These are phyloP conservation scores for Leucocoprinus birnbaumii DNA, from an alignment of 768 basidiomycete genomes.

Conservation along the genomic window DNA sequence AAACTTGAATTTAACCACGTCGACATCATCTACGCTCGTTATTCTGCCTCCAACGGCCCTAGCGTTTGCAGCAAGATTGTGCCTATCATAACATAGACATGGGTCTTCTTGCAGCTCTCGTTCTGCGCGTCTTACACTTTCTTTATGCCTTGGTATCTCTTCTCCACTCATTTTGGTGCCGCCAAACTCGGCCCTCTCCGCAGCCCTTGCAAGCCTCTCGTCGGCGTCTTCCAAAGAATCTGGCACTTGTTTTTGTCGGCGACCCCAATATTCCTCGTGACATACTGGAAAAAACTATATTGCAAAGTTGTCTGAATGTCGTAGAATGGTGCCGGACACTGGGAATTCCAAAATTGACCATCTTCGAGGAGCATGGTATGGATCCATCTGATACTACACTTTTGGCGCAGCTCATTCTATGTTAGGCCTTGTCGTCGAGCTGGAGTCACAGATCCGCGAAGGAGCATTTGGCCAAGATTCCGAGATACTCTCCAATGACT, in stretches of 20 bases:
- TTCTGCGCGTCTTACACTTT: constrained; percentile 56
- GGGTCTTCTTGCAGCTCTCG: constrained; percentile 42
- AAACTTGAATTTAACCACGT: constrained; percentile 15
- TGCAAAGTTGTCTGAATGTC: constrained; percentile 50
- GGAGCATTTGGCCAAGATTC: neutral
- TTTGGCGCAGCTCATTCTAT: neutral
- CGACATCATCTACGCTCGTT: neutral
- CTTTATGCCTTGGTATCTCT: constrained; percentile 46
- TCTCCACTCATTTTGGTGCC: constrained; percentile 37
- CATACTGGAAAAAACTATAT: constrained; percentile 37
- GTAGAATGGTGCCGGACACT: constrained; percentile 60
- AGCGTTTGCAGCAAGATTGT: too few species aligned
- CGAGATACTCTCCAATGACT: constrained; percentile 31
- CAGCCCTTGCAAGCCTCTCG: constrained; percentile 48
- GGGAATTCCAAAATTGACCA: constrained; percentile 62
- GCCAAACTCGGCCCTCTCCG: constrained; percentile 34
- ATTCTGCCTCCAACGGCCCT: neutral
- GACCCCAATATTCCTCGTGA: constrained; percentile 32
- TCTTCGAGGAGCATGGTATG: constrained; percentile 74
- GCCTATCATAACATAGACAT: constrained; percentile 24
- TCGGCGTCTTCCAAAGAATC: constrained; percentile 58
- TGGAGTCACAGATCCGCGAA: constrained; percentile 3
- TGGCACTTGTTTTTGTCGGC: constrained; percentile 62
- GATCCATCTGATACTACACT: neutral
- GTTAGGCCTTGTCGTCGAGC: neutral